A percentile compares a stretch with the other conserved stretches of the same genome.
Evolutionary conservation across 2,329 filamentous ascomycete species (phyloP).

Genomic region (Alternaria atra): DNA sequence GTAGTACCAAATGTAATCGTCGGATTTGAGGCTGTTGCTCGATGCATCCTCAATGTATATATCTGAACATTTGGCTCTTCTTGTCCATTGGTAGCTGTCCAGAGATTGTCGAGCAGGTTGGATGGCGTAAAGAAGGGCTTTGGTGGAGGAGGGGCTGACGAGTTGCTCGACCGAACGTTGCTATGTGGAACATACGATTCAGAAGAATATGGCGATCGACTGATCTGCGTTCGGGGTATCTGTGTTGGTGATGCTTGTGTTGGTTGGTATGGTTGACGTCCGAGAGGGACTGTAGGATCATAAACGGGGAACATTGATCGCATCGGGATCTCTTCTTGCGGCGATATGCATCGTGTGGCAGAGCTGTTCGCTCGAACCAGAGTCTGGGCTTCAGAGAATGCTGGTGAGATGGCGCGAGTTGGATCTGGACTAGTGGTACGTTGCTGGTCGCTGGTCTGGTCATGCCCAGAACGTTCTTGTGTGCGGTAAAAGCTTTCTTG

Average conservation of each 20-base stretch:
- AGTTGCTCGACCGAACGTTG: constrained; percentile 43
- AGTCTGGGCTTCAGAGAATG: constrained; percentile 47
- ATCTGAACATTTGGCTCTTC: constrained; percentile 55
- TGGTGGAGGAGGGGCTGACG: constrained; percentile 30
- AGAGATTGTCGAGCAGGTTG: constrained; percentile 70
- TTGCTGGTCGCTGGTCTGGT: constrained; percentile 19
- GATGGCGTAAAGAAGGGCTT: constrained; percentile 58
- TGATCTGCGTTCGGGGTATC: constrained; percentile 71
- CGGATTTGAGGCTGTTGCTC: constrained; percentile 55
- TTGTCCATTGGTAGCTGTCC: constrained; percentile 75
- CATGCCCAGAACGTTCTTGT: constrained; percentile 27
- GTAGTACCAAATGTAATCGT: constrained; percentile 71
- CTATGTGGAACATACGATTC: constrained; percentile 56
- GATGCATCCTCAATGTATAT: constrained; percentile 53
- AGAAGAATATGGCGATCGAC: constrained; percentile 68
- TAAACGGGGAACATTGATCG: constrained; percentile 81
- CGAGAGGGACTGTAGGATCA: constrained; percentile 71
- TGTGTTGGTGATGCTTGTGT: constrained; percentile 70
- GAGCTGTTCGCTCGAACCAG: constrained; percentile 50
- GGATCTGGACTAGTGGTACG: constrained; percentile 39
- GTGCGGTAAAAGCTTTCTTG: constrained; percentile 30
- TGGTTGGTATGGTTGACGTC: constrained; percentile 75
- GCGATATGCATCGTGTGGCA: constrained; percentile 38
- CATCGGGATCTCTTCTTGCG: constrained; percentile 57
- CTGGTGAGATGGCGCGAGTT: constrained; percentile 45